phyloP scores from a whole-genome alignment of 306 rosid species.

The Quercus variabilis region DNA sequence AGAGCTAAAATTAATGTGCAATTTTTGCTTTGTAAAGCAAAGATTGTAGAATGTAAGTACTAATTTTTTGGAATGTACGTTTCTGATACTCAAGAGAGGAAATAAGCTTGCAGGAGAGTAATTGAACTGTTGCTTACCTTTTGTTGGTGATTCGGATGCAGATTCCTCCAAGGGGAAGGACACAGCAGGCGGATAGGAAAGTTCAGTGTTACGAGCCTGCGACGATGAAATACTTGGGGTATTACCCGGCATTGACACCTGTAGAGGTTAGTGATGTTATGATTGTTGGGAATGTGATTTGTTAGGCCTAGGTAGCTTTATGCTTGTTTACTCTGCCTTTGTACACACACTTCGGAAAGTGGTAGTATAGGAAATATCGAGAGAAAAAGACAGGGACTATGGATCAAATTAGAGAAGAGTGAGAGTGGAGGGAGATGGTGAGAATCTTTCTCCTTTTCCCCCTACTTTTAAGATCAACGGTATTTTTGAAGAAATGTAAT shows the following conservation, averaged over 20 bases:
- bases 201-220: slow-evolving; percentile 96
- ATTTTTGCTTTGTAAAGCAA: neutral
- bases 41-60: neutral
- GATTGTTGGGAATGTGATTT: slow-evolving; percentile 2
- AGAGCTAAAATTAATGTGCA: neutral
- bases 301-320: neutral
- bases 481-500: no score
- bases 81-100: neutral
- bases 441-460: neutral
- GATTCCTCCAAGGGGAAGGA: slow-evolving; percentile 85
- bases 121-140: slow-evolving; percentile 6
- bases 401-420: neutral
- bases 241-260: slow-evolving; percentile 58
- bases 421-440: neutral
- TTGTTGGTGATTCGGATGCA: slow-evolving; percentile 27
- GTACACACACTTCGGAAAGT: neutral
- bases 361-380: neutral
- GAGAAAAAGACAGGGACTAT: neutral
- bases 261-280: slow-evolving; percentile 60
- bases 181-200: slow-evolving; percentile 64
- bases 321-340: neutral
- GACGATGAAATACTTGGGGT: slow-evolving; percentile 93
- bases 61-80: neutral
- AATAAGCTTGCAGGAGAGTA: neutral
- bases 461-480: neutral